Evolutionary conservation across 139 green algal species (phyloP).

Genomic region (Eudorina sp.): DNA sequence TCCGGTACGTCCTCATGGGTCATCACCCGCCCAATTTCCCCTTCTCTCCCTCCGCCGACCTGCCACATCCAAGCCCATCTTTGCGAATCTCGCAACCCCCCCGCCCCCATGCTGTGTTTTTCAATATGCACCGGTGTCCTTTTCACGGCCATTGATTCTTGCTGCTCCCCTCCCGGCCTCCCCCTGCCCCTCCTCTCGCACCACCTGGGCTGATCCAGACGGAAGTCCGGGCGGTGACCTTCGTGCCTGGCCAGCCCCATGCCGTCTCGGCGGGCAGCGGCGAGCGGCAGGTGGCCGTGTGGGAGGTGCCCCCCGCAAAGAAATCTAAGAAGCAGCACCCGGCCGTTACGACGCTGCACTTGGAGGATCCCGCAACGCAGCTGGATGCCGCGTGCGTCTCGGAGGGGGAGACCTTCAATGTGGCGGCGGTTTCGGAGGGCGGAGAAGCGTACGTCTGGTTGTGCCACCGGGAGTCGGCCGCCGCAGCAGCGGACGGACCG

Average conservation of each 20-base stretch:
- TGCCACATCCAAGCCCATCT: too few relatives aligned
- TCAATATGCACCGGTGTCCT: not conserved
- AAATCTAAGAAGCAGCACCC: constrained; percentile 59
- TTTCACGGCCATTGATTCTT: not conserved
- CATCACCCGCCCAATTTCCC: too few relatives aligned
- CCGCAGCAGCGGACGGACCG: not conserved
- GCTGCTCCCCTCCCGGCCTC: not conserved
- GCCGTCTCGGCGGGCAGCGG: constrained; percentile 68
- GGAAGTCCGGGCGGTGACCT: constrained; percentile 56
- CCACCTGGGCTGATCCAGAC: too few relatives aligned
- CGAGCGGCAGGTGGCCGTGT: constrained; percentile 76
- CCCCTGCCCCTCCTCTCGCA: not conserved
- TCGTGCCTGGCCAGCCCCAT: constrained; percentile 61
- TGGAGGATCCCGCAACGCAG: constrained; percentile 64
- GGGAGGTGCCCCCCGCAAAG: constrained; percentile 58
- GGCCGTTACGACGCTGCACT: constrained; percentile 56
- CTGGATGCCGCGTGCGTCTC: constrained; percentile 33
- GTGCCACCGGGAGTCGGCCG: constrained; percentile 27
- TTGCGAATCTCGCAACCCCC: too few relatives aligned
- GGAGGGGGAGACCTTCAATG: constrained; percentile 53
- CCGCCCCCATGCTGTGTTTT: too few relatives aligned
- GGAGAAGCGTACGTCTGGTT: constrained; percentile 74
- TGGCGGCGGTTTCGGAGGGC: constrained; percentile 64
- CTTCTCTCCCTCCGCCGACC: too few relatives aligned
- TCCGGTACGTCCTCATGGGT: constrained; percentile 60